Percentiles rank a stretch among this genome's conserved stretches.
Conservation (phyloP, 805 yeast species). For the Ogataea zsoltii region DNA sequence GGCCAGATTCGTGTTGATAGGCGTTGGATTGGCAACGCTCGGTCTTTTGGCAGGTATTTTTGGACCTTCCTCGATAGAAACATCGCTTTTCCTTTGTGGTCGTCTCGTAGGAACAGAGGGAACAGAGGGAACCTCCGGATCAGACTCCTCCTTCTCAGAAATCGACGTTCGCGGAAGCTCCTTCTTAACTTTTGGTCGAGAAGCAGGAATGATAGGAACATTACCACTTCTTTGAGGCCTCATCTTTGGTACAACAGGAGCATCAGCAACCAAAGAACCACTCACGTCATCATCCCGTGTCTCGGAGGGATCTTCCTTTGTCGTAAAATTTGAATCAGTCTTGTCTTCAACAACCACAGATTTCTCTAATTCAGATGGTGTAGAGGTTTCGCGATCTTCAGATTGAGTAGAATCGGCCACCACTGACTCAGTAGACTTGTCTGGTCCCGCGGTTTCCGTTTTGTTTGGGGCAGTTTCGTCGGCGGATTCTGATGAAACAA, state of each 20-base stretch:
- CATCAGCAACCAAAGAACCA: too few relatives aligned
- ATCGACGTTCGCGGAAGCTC: not conserved
- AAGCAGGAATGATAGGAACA: not conserved
- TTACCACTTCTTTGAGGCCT: not conserved
- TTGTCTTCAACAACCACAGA: too few relatives aligned
- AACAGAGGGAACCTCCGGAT: not conserved
- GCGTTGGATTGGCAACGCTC: not conserved
- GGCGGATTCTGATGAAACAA: too few relatives aligned
- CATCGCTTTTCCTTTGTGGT: constrained; percentile 12
- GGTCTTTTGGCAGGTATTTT: constrained; percentile 11
- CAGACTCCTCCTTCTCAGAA: not conserved
- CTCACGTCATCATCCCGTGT: too few relatives aligned
- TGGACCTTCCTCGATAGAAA: constrained; percentile 1
- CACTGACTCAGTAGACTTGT: too few relatives aligned
- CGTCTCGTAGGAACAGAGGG: constrained; percentile 23
- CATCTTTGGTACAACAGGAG: not conserved
- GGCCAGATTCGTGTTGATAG: constrained; percentile 2
- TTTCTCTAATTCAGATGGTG: too few relatives aligned
- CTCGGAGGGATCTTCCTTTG: too few relatives aligned
- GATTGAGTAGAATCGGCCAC: too few relatives aligned
- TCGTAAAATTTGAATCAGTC: too few relatives aligned
- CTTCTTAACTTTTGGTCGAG: not conserved
- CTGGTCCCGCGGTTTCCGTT: too few relatives aligned
- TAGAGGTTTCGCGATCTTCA: too few relatives aligned
- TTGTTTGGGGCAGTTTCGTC: too few relatives aligned